These are phyloP conservation scores for Dendrobium nobile DNA, from an alignment of 106 monocot genomes.

Conservation along the genomic window DNA sequence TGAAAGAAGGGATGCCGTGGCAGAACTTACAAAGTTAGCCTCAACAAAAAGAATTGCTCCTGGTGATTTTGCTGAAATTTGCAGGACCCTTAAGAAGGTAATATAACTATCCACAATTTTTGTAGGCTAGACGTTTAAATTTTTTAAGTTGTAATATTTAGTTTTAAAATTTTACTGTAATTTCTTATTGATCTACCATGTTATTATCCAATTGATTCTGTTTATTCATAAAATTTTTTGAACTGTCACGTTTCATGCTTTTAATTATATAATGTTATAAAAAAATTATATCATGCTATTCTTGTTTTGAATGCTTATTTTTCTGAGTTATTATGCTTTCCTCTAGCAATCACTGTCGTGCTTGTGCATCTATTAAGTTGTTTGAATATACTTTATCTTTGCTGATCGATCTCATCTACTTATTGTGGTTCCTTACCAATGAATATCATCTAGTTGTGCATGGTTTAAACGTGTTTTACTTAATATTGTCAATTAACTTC, in stretches of 20 bases:
- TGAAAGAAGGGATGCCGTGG: conserved; percentile 97
- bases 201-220: background rate
- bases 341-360: background rate
- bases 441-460: background rate
- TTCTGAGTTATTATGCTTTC: background rate
- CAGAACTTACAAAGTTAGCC: conserved; percentile 83
- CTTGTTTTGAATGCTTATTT: background rate
- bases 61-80: conserved; percentile 93
- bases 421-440: background rate
- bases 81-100: conserved; percentile 92
- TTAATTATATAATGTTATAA: background rate
- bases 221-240: background rate
- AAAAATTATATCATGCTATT: background rate
- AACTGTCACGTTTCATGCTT: background rate
- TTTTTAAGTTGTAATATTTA: background rate
- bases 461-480: background rate
- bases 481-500: background rate
- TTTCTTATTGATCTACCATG: background rate
- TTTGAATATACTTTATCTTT: background rate
- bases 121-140: background rate
- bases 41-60: conserved; percentile 89
- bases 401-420: background rate
- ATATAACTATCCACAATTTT: background rate
- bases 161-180: background rate
- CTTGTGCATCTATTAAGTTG: background rate